phyloP scores from a whole-genome alignment of 257 asterid species.

The Haberlea rhodopensis region DNA sequence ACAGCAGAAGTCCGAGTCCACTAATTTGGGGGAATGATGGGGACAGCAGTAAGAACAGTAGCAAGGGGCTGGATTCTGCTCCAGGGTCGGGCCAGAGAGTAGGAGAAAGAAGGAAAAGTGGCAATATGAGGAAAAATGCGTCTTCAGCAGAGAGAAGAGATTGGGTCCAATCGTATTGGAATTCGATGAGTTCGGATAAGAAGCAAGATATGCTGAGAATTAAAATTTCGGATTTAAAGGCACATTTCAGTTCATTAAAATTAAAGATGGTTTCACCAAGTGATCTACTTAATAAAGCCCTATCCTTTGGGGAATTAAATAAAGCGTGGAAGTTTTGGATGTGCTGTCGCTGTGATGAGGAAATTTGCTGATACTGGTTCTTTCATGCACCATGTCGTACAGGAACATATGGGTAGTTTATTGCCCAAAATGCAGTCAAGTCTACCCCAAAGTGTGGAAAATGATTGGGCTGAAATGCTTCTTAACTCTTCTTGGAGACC shows the following conservation, averaged over 20 bases:
- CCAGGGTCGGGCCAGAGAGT: constrained; percentile 46
- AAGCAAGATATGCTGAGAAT: constrained; percentile 50
- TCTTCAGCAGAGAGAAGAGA: constrained; percentile 68
- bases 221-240: constrained; percentile 49
- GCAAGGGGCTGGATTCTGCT: constrained; percentile 42
- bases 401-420: constrained; percentile 65
- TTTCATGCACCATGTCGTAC: constrained; percentile 53
- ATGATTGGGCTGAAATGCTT: constrained; percentile 89
- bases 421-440: constrained; percentile 70
- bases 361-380: constrained; percentile 49
- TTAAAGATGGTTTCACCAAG: constrained; percentile 46
- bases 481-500: constrained; percentile 85
- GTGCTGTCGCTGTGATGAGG: constrained; percentile 68
- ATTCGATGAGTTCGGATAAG: constrained; percentile 48
- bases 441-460: constrained; percentile 71
- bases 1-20: constrained; percentile 64
- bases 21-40: constrained; percentile 38
- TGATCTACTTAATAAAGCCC: constrained; percentile 62
- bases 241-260: constrained; percentile 53
- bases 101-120: constrained; percentile 56
- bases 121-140: constrained; percentile 46
- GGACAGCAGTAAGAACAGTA: constrained; percentile 30
- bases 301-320: constrained; percentile 52
- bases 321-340: constrained; percentile 63
- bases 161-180: constrained; percentile 62